Base-by-base conservation (phyloP, 306 rosid species). In the Medicago ruthenica region DNA sequence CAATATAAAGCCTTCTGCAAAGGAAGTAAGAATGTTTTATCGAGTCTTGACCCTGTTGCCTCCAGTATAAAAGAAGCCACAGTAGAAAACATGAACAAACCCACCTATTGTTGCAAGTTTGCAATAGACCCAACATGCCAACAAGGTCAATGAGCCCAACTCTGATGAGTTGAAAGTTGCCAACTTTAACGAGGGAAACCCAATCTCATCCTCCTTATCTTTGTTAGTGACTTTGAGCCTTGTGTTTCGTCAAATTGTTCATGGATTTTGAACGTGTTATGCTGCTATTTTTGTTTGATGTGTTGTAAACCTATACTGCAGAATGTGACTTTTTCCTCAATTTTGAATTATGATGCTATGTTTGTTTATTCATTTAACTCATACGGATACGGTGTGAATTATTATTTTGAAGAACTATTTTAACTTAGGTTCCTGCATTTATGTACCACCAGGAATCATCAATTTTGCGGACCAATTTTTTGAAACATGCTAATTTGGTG, bases 361-460 rank as follows among this genome's bases (percentile, higher is more conserved):
- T 13, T 45, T 45, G 2, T 4, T 14, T 45, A 45, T 13, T 45
- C 51, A 45, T 45, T 13, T 34, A 34, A 34, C 37, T 34, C 37
- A 34, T 6, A 34, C 37, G 37, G 7, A 0, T 6, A 7, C n/a
- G n/a, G n/a, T n/a, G n/a, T n/a, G 37, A 34, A 34, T 34, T 34
- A 5, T 34, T 34, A 34, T 34, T 65, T 62, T 22, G 40, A 27
- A 18, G 42, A 76, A 27, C 69, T 58, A n/a, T 18, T 18, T 66
- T 73, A 48, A 81, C 55, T 62, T n/a, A 24, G 34, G 13, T 65
- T 84, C 57, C 53, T 79, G 67, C 83, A 58, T 83, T 61, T 62
- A 12, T 80, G 36, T 86, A 36, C 84, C 70, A 66, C 45, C 87
- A 96, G 99, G 99, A 88, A 77, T 85, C 93, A 10, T 96, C 99